Base-by-base conservation (phyloP, 345 rosid genomes). In the Camelina sativa region DNA sequence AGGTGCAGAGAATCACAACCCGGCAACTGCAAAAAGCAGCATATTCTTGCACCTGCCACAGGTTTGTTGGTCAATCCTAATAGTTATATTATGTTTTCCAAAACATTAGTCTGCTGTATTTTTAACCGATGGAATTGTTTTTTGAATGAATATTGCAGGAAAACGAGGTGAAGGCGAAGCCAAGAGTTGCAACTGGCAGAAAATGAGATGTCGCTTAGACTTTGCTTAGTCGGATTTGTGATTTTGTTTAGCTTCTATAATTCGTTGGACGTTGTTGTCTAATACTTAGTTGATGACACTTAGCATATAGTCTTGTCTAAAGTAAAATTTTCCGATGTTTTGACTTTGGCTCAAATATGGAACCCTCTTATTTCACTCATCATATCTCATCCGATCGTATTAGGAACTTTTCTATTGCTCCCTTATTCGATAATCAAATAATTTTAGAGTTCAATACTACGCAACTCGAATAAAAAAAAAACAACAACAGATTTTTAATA, bases 81-180 rank as follows among this genome's bases (percentile, higher is more conserved):
- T 35, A 38, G 30, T 0, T 40, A 17, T 22, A 23, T 11, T 2
- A 9, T 38, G 35, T 28, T 3, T n/a, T 6, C 17, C 23, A 12
- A 53, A 41, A 34, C 17, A 30, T 19, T 37, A 38, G 44, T 3
- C 5, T 51, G 51, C 3, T 51, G 52, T 25, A 28, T 4, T 28
- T 28, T 55, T 11, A 38, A 52, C 52, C 1, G 37, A 43, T 35
- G 25, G 35, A 28, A 10, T 22, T 48, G 20, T 25, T 54, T 54
- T 40, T 32, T 28, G 30, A 4, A 28, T 28, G 30, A 28, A 28
- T 28, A 28, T 28, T 77, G 77, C 86, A 93, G 97, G 98, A 94
- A 56, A 28, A 72, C 2, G 98, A 94, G 73, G 97, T 94, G 22
- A 94, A 91, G 80, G 91, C 89, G 17, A 91, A 91, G 80, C 98